phyloP scores from a whole-genome alignment of 1,284 basidiomycete genomes.

The Anthracocystis walkeri region DNA sequence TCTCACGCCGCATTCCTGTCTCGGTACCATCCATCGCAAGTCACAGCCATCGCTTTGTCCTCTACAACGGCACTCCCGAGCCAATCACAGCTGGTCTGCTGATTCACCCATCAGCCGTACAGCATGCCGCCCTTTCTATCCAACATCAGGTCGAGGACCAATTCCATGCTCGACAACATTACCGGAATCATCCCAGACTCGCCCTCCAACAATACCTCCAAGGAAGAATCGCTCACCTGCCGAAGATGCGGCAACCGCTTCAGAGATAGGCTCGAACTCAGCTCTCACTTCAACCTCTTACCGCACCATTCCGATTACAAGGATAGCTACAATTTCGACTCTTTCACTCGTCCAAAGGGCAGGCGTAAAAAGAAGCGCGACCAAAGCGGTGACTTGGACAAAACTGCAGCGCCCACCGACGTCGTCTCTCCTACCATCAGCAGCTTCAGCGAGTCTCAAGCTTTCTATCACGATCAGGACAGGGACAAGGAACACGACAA shows the following conservation, averaged over 20 bases:
- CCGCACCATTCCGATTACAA: slow-evolving; percentile 41
- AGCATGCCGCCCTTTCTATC: slow-evolving; percentile 33
- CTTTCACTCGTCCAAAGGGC: slow-evolving; percentile 28
- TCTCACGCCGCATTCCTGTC: too few relatives aligned
- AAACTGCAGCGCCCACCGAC: not conserved
- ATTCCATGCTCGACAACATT: slow-evolving; percentile 45
- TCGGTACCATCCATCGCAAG: not conserved
- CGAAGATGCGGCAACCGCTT: slow-evolving; percentile 42
- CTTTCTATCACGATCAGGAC: slow-evolving; percentile 14
- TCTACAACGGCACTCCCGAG: not conserved
- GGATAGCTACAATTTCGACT: slow-evolving; percentile 34
- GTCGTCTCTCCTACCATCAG: not conserved
- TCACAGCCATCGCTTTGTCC: too few relatives aligned
- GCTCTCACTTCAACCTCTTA: slow-evolving; percentile 40
- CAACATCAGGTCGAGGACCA: slow-evolving; percentile 36
- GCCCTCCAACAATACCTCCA: slow-evolving; percentile 23
- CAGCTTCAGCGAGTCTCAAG: slow-evolving; percentile 31
- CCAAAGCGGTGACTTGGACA: not conserved
- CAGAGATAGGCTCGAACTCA: slow-evolving; percentile 30
- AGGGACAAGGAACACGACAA: slow-evolving; percentile 11
- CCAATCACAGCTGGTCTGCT: not conserved
- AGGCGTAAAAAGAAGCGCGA: slow-evolving; percentile 13
- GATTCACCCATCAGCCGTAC: not conserved
- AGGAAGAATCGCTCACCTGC: slow-evolving; percentile 36
- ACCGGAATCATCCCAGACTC: slow-evolving; percentile 39